Percentiles rank a stretch among this genome's conserved stretches.
These are phyloP conservation scores for Xerocomellus chrysenteron DNA, from an alignment of 768 basidiomycete genomes.

Conservation along the genomic window DNA sequence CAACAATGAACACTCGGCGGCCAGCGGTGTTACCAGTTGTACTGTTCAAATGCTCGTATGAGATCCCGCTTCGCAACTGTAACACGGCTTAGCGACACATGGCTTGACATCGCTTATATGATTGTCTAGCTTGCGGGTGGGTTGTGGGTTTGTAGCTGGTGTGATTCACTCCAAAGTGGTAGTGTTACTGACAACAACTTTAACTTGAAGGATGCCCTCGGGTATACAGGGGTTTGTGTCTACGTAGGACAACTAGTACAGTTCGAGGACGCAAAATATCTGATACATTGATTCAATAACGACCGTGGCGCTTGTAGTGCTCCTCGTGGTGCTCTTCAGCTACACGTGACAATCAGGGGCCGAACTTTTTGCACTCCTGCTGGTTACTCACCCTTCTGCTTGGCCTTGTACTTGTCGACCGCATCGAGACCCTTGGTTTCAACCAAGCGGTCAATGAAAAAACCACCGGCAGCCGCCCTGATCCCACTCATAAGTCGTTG, in stretches of 20 bases:
- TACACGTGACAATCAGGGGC: conserved; percentile 5
- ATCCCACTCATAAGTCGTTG: neutral
- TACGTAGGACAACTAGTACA: neutral
- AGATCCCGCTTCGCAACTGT: neutral
- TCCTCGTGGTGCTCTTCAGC: conserved; percentile 4
- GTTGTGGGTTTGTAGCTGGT: neutral
- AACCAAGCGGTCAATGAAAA: conserved; percentile 49
- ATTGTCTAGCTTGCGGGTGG: neutral
- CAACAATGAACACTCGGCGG: neutral
- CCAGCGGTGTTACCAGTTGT: neutral
- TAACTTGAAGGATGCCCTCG: neutral
- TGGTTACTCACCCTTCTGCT: conserved; percentile 33
- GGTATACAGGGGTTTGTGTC: conserved; percentile 8
- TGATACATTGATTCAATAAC: neutral
- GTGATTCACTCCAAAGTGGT: neutral
- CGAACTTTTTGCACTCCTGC: too few relatives aligned
- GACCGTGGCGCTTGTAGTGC: neutral
- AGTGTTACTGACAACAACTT: neutral
- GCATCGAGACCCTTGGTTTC: conserved; percentile 62
- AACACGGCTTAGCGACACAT: neutral
- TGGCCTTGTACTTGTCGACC: conserved; percentile 44
- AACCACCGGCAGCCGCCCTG: conserved; percentile 57
- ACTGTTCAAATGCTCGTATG: neutral
- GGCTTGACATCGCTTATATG: neutral
- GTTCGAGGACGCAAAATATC: neutral